Evolutionary conservation across 177 flowering plant species (phyloP).

Genomic region (Telopea speciosissima): DNA sequence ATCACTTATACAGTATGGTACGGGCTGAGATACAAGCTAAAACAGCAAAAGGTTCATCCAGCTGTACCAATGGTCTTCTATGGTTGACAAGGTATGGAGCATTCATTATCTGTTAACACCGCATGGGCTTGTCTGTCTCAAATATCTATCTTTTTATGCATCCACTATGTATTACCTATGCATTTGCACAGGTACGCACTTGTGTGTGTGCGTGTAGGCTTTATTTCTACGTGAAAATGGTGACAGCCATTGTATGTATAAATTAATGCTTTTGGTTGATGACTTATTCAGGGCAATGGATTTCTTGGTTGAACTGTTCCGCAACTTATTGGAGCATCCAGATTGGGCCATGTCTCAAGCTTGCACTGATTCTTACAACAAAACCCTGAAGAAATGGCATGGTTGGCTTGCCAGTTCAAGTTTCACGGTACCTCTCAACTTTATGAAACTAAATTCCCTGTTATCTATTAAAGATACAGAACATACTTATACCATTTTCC

Average conservation of each 20-base stretch:
- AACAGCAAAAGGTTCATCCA: conserved; percentile 49
- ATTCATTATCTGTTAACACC: not conserved
- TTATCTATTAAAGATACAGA: not conserved
- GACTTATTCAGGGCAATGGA: conserved; percentile 79
- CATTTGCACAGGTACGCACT: not conserved
- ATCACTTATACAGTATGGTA: conserved; percentile 38
- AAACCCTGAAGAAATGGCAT: conserved; percentile 83
- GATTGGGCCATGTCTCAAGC: conserved; percentile 90
- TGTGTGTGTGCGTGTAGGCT: not conserved
- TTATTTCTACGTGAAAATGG: not conserved
- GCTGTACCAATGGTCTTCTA: conserved; percentile 65
- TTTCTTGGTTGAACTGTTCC: conserved; percentile 82
- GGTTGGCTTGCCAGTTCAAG: conserved; percentile 83
- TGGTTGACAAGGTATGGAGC: conserved; percentile 56
- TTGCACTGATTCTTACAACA: conserved; percentile 65
- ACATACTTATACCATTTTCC: not conserved
- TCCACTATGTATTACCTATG: not conserved
- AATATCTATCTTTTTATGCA: not conserved
- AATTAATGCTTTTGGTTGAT: not conserved
- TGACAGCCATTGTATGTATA: not conserved
- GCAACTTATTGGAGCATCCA: conserved; percentile 62
- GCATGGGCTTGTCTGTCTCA: not conserved
- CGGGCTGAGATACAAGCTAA: conserved; percentile 46
- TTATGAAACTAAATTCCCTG: not conserved
- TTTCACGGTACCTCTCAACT: conserved; percentile 51